phyloP scores from a whole-genome alignment of 2,329 filamentous ascomycete genomes.

The Aspergillus sojae region DNA sequence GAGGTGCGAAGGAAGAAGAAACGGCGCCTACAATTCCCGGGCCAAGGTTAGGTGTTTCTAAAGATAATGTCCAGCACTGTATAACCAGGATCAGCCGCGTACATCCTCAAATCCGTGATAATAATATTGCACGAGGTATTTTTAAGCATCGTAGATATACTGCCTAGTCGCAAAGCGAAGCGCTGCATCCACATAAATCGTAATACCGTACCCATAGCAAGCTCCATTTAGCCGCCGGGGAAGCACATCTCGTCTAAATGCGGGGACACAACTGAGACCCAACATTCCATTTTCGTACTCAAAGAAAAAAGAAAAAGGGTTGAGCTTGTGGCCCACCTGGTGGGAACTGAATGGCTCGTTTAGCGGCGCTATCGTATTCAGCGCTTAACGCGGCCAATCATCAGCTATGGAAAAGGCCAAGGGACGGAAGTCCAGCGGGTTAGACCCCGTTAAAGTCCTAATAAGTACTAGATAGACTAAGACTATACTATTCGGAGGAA shows the following conservation, averaged over 20 bases:
- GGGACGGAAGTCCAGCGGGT: not conserved
- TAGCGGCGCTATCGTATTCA: not conserved
- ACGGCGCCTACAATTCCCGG: not conserved
- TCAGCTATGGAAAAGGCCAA: not conserved
- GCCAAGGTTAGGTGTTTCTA: not conserved
- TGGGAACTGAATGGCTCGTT: not conserved
- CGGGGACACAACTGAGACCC: not conserved
- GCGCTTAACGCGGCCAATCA: not conserved
- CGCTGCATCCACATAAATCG: not conserved
- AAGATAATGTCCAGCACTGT: not conserved
- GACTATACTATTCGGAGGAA: not conserved
- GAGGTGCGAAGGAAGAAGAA: not conserved
- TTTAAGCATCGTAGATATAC: not conserved
- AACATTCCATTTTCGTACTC: not conserved
- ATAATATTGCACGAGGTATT: not conserved
- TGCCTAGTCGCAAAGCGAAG: not conserved
- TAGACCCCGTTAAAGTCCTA: not conserved
- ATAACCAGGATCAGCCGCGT: not conserved
- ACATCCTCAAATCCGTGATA: not conserved
- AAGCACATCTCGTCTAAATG: not conserved
- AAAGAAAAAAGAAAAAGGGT: not conserved
- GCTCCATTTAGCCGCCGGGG: not conserved
- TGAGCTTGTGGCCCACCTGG: not conserved
- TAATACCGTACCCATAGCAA: not conserved
- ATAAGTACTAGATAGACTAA: too few species aligned